A percentile compares a stretch with the other conserved stretches of the same genome.
phyloP scores from a whole-genome alignment of 1,284 basidiomycete species.

The Ustilago curta region DNA sequence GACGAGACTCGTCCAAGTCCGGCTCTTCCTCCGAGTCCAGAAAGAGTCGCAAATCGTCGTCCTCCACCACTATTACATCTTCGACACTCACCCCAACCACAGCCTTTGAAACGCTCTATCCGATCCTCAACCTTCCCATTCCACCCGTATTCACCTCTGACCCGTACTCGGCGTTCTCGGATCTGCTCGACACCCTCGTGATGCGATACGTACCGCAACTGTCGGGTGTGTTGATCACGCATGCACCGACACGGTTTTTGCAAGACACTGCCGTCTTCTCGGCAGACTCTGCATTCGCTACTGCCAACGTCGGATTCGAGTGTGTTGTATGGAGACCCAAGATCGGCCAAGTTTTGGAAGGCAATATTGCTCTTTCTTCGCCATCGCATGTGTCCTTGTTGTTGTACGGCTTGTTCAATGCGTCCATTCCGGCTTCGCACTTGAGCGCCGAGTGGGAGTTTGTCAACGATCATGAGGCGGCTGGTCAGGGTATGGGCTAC shows the following conservation, averaged over 20 bases:
- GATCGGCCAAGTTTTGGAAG: conserved; percentile 85
- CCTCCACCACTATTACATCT: conserved; percentile 4
- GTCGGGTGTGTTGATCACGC: conserved; percentile 86
- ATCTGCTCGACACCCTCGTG: conserved; percentile 67
- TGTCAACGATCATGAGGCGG: conserved; percentile 75
- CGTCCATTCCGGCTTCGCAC: conserved; percentile 92
- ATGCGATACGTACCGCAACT: conserved; percentile 82
- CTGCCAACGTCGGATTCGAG: conserved; percentile 81
- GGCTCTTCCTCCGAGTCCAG: conserved; percentile 15
- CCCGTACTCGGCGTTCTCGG: conserved; percentile 55
- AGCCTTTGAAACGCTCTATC: conserved; percentile 58
- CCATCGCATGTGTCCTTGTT: conserved; percentile 94
- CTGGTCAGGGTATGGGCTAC: conserved; percentile 73
- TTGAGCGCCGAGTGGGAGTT: conserved; percentile 86
- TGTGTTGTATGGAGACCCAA: conserved; percentile 90
- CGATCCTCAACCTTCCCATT: conserved; percentile 60
- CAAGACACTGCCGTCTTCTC: conserved; percentile 79
- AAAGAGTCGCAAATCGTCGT: conserved; percentile 37
- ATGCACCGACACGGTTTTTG: conserved; percentile 81
- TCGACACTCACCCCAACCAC: conserved; percentile 16
- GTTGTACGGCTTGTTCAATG: conserved; percentile 94
- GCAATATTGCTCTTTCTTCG: conserved; percentile 87
- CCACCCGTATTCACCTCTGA: conserved; percentile 58
- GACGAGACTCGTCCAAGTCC: conserved; percentile 28
- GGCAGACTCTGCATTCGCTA: conserved; percentile 86